Evolutionary conservation across 305 asterid genomes (phyloP).

Genomic region (Salvia sclarea): DNA sequence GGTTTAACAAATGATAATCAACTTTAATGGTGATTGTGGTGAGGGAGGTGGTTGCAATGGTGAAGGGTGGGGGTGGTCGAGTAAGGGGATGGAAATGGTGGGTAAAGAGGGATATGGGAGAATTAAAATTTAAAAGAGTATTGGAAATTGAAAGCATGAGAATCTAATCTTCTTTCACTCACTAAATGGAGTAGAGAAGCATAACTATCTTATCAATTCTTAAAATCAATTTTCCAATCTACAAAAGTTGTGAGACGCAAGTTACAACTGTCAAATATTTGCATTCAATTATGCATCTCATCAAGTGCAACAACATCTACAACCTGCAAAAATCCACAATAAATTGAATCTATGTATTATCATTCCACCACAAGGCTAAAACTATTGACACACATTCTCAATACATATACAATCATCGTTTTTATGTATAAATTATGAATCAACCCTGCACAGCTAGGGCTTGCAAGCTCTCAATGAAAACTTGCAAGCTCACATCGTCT

Average conservation of each 20-base stretch:
- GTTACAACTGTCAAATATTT: neutral
- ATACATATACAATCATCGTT: conserved; percentile 19
- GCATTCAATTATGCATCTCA: neutral
- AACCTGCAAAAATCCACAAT: neutral
- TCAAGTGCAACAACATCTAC: neutral
- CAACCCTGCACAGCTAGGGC: conserved; percentile 88
- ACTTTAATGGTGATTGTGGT: no score
- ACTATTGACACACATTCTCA: neutral
- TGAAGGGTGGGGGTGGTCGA: no score
- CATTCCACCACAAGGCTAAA: neutral
- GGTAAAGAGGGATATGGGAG: no score
- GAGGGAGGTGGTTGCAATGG: no score
- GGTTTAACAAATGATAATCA: no score
- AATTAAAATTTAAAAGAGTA: no score
- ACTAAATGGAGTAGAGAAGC: no score
- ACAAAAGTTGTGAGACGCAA: neutral
- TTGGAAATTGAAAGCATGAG: no score
- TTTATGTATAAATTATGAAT: conserved; percentile 1
- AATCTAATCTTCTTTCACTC: no score
- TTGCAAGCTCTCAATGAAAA: conserved; percentile 79
- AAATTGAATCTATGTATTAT: neutral
- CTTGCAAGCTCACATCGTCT: conserved; percentile 84
- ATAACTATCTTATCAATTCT: no score
- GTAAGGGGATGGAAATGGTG: no score
- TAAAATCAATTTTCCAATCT: neutral